Evolutionary conservation across 495 filamentous ascomycete genomes (phyloP).

Genomic region (Lophium mytilinum): DNA sequence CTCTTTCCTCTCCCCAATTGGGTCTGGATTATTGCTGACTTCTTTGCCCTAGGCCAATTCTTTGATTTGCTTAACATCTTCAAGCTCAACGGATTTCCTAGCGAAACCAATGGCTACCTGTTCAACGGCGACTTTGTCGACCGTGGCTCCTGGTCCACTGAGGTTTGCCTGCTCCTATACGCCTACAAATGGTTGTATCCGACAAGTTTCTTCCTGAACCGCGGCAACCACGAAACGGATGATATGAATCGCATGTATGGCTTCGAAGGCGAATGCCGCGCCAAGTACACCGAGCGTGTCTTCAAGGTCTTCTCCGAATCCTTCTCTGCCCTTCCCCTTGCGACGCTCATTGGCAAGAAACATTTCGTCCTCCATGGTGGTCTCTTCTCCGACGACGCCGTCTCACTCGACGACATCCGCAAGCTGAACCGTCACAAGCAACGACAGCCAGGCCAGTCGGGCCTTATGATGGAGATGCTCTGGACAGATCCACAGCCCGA

Average conservation of each 20-base stretch:
- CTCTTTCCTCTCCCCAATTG: neutral
- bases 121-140: slow-evolving; percentile 99
- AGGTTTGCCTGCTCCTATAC: slow-evolving; percentile 89
- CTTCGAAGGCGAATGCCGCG: slow-evolving; percentile 96
- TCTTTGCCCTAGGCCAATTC: slow-evolving; percentile 66
- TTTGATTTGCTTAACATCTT: slow-evolving; percentile 97
- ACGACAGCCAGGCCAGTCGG: slow-evolving; percentile 88
- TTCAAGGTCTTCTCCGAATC: slow-evolving; percentile 99
- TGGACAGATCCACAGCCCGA: slow-evolving; percentile 92
- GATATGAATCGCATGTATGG: slow-evolving; percentile 99
- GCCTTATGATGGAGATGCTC: slow-evolving; percentile 99
- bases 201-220: slow-evolving; percentile 85
- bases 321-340: slow-evolving; percentile 89
- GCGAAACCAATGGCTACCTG: slow-evolving; percentile 79
- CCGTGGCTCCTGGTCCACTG: slow-evolving; percentile 92
- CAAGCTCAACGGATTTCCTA: slow-evolving; percentile 76
- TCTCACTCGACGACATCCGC: slow-evolving; percentile 76
- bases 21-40: slow-evolving; percentile 3
- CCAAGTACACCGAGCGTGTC: slow-evolving; percentile 90
- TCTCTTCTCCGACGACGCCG: slow-evolving; percentile 95
- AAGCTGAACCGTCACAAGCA: slow-evolving; percentile 88
- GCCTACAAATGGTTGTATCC: slow-evolving; percentile 95
- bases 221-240: slow-evolving; percentile 98
- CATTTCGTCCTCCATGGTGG: slow-evolving; percentile 93
- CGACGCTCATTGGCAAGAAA: slow-evolving; percentile 84